phyloP scores from a whole-genome alignment of 441 rosid genomes.

The Omphalea diandra region DNA sequence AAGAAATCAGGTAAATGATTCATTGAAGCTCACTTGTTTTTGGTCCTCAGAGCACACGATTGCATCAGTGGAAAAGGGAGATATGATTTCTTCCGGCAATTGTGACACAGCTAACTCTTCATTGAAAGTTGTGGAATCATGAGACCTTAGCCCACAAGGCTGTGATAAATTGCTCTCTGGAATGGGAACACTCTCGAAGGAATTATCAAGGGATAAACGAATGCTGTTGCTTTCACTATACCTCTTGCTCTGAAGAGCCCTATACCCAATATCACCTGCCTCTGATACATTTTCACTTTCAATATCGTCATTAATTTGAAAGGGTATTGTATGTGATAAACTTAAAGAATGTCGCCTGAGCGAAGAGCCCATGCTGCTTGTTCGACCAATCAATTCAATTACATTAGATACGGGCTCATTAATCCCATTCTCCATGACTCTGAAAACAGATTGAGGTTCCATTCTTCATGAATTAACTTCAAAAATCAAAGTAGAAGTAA shows the following conservation, averaged over 20 bases:
- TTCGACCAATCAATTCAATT: conserved; percentile 39
- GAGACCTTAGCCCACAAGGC: conserved; percentile 23
- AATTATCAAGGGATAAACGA: conserved; percentile 42
- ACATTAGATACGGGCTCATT: conserved; percentile 23
- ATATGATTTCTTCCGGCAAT: conserved; percentile 41
- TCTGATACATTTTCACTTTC: conserved; percentile 70
- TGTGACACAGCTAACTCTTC: conserved; percentile 33
- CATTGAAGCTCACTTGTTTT: conserved; percentile 31
- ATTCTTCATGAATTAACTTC: conserved; percentile 6
- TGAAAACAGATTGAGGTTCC: conserved; percentile 21
- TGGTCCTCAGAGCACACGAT: conserved; percentile 32
- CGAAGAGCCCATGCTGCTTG: conserved; percentile 51
- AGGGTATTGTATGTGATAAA: conserved; percentile 34
- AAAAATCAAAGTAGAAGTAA: conserved; percentile 8
- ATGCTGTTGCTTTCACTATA: conserved; percentile 45
- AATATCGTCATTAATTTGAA: conserved; percentile 38
- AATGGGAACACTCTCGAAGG: conserved; percentile 41
- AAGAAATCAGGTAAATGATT: background rate
- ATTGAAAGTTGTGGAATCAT: conserved; percentile 30
- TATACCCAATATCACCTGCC: conserved; percentile 91
- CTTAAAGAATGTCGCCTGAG: conserved; percentile 43
- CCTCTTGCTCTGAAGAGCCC: conserved; percentile 56
- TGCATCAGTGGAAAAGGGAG: conserved; percentile 51
- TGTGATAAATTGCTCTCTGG: conserved; percentile 29
- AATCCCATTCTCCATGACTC: conserved; percentile 48